Evolutionary conservation across 179 eudicot genomes (phyloP).

Genomic region (Heliamphora pulchella): DNA sequence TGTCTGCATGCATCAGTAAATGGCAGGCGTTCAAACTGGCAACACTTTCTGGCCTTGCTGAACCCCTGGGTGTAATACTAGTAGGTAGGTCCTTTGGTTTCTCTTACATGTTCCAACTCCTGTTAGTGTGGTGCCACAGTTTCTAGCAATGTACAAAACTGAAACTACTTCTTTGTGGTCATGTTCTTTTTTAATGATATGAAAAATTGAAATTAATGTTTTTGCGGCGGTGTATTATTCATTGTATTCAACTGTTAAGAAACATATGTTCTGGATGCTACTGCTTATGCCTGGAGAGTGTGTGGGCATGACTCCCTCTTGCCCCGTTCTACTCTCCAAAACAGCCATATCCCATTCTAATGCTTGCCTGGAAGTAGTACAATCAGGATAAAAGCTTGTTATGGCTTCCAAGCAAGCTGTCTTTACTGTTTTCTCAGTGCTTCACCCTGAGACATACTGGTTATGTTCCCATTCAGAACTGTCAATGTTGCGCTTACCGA

Average conservation of each 20-base stretch:
- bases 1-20: slow-evolving; percentile 51
- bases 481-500: background rate
- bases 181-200: background rate
- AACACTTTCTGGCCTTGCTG: slow-evolving; percentile 89
- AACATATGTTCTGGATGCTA: background rate
- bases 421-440: too few species aligned
- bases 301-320: too few species aligned
- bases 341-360: too few species aligned
- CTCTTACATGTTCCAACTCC: background rate
- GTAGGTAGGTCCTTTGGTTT: slow-evolving; percentile 53
- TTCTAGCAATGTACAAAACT: background rate
- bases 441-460: background rate
- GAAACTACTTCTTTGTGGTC: too few species aligned
- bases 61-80: slow-evolving; percentile 85
- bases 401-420: too few species aligned
- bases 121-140: background rate
- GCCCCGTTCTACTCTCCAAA: too few species aligned
- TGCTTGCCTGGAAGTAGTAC: too few species aligned
- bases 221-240: background rate
- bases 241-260: background rate
- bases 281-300: too few species aligned
- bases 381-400: too few species aligned
- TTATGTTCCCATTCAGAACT: background rate
- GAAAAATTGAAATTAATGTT: background rate
- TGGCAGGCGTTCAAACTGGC: slow-evolving; percentile 98